Evolutionary conservation across 2,329 filamentous ascomycete genomes (phyloP).

Genomic region (Pyricularia sp.): DNA sequence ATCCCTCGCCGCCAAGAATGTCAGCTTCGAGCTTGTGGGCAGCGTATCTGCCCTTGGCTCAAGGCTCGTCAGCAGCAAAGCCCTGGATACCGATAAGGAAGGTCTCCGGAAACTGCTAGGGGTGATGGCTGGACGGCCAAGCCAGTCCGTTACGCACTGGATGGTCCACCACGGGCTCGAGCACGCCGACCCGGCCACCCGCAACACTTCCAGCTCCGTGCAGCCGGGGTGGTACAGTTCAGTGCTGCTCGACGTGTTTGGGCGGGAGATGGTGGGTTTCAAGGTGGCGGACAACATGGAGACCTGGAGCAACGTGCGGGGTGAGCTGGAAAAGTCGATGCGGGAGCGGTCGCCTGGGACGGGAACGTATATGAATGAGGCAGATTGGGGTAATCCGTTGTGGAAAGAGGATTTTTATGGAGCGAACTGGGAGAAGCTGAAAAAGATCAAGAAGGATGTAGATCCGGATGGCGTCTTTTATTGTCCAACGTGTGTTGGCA

Average conservation of each 20-base stretch:
- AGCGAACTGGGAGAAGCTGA: slow-evolving; percentile 22
- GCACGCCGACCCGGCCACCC: background rate
- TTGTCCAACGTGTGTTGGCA: slow-evolving; percentile 31
- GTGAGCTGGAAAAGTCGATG: background rate
- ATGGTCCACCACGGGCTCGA: background rate
- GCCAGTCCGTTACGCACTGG: background rate
- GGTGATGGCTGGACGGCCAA: background rate
- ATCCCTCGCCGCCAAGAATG: too few species aligned
- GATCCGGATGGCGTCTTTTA: slow-evolving; percentile 34
- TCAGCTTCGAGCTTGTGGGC: background rate
- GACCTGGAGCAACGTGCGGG: background rate
- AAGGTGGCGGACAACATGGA: background rate
- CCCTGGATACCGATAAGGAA: background rate
- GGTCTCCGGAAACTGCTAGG: background rate
- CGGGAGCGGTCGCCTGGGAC: background rate
- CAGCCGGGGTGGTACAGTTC: background rate
- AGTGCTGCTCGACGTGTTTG: background rate
- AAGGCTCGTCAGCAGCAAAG: background rate
- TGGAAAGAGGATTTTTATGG: slow-evolving; percentile 31
- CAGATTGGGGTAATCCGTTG: slow-evolving; percentile 15
- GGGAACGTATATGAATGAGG: slow-evolving; percentile 2
- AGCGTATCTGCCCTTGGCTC: background rate
- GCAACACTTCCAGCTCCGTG: background rate
- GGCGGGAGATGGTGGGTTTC: background rate
- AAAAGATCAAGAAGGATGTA: slow-evolving; percentile 30